Evolutionary conservation across 306 rosid genomes (phyloP).

Genomic region (Oxytropis ochrocephala): DNA sequence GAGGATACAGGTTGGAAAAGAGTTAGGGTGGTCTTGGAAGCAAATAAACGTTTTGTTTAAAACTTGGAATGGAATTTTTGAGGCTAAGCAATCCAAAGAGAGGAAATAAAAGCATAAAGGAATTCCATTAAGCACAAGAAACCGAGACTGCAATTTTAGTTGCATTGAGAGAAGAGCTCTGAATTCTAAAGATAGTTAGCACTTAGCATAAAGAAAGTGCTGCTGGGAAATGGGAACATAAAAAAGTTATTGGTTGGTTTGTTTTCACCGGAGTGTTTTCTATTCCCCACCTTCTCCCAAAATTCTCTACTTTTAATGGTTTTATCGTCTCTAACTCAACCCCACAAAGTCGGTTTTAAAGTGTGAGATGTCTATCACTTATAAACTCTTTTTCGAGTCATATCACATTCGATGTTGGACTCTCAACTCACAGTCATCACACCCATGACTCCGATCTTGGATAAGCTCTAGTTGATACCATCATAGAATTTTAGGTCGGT

Average conservation of each 20-base stretch:
- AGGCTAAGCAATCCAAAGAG: conserved; percentile 43
- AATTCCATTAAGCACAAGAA: conserved; percentile 60
- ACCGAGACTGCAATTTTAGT: conserved; percentile 35
- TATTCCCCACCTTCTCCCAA: conserved; percentile 38
- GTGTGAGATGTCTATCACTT: too few relatives aligned
- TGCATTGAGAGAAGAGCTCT: conserved; percentile 59
- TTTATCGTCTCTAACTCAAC: conserved; percentile 12
- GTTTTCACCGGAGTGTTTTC: conserved; percentile 8
- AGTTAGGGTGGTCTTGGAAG: conserved; percentile 18
- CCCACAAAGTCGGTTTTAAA: too few relatives aligned
- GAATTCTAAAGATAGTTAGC: conserved; percentile 56
- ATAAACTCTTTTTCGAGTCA: too few relatives aligned
- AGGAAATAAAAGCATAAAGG: conserved; percentile 55
- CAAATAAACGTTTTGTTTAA: conserved; percentile 6
- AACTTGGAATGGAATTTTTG: conserved; percentile 8
- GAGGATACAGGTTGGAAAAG: too few relatives aligned
- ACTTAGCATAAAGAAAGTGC: conserved; percentile 29
- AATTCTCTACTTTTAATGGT: conserved; percentile 51
- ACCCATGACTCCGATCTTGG: too few relatives aligned
- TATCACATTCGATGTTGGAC: too few relatives aligned
- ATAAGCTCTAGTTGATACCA: too few relatives aligned
- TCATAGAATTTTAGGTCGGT: too few relatives aligned
- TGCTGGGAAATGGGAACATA: conserved; percentile 12
- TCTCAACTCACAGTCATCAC: too few relatives aligned
- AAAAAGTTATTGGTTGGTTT: conserved; percentile 35